Evolutionary conservation across 1,139 yeast species (phyloP), one percentile per base, ranked within the genome.

Genomic region (Magnusiomyces fungicola): DNA sequence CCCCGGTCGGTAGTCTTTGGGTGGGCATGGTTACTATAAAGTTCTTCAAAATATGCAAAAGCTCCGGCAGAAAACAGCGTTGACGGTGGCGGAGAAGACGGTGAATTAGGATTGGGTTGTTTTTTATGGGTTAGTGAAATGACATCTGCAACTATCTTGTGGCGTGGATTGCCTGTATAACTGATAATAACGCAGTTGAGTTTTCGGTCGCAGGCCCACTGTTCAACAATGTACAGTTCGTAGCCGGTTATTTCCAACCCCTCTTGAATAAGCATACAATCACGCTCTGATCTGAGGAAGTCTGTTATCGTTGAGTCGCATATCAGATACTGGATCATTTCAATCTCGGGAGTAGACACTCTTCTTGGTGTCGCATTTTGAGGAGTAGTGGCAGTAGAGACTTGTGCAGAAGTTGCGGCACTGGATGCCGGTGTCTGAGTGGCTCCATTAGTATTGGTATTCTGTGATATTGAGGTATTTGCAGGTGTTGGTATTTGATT

Each of bases 221-320:
- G 97, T 62, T 92, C 97, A 12, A 90, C 95, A 45, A 92, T 72
- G 61, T 92, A 92, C 25, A 86, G 76, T 63, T 92, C 97, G 62
- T 84, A 87, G 0, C 97, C 97, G 1, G 52, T 47, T 7, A 67
- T 50, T 32, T 53, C 58, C 33, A 55, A 53, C 16, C 48, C 46
- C 18, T 56, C 54, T 1, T 47, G 47, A 14, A 56, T 52, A n/a
- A 57, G 44, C 16, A 42, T 29, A 33, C 57, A 56, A 7, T 55
- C 54, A 0, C 53, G 51, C 39, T 58, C 61, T 12, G 43, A 42
- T 3, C 44, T 36, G 14, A 56, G 46, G n/a, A 53, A 33, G 22
- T 43, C 47, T 19, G 47, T 33, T 10, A 51, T 40, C 36, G 44
- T 44, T n/a, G 38, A 29, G 34, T 51, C 51, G 19, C 51, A 44